phyloP scores from a whole-genome alignment of 768 basidiomycete genomes.

The Polyporus arcularius region DNA sequence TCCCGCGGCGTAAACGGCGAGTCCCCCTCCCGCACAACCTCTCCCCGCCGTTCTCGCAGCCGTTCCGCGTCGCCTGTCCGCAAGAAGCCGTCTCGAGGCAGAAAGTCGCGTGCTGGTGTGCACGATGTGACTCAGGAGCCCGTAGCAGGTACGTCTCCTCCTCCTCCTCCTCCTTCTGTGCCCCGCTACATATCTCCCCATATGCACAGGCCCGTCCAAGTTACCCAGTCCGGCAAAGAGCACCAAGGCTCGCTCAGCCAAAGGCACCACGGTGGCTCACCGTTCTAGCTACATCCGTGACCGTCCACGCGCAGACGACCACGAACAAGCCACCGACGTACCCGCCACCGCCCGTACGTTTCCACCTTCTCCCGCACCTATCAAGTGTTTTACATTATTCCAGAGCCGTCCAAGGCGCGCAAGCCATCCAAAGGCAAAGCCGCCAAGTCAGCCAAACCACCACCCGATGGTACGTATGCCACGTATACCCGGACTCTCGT shows the following conservation, averaged over 20 bases:
- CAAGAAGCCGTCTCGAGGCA: background rate
- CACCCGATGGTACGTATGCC: background rate
- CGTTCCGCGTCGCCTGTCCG: slow-evolving; percentile 9
- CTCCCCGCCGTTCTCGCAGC: slow-evolving; percentile 12
- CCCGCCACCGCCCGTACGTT: too few species aligned
- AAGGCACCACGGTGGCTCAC: background rate
- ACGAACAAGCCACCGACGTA: too few species aligned
- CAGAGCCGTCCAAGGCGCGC: too few species aligned
- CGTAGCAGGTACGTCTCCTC: slow-evolving; percentile 1
- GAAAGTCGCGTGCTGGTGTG: background rate
- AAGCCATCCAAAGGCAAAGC: too few species aligned
- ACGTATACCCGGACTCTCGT: background rate
- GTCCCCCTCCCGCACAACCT: slow-evolving; percentile 36
- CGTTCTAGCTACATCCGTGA: too few species aligned
- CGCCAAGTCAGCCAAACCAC: background rate
- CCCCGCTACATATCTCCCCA: background rate
- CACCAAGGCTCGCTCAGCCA: background rate
- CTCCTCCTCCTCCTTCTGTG: background rate
- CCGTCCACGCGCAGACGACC: too few species aligned
- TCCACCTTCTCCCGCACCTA: too few species aligned
- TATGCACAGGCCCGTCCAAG: slow-evolving; percentile 9
- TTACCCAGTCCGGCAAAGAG: background rate
- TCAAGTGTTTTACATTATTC: too few species aligned
- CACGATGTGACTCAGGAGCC: background rate
- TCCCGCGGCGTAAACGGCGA: slow-evolving; percentile 49